Percentiles rank a stretch among this genome's conserved stretches.
phyloP scores from a whole-genome alignment of 2,329 filamentous ascomycete genomes.

The Arthroderma uncinatum region DNA sequence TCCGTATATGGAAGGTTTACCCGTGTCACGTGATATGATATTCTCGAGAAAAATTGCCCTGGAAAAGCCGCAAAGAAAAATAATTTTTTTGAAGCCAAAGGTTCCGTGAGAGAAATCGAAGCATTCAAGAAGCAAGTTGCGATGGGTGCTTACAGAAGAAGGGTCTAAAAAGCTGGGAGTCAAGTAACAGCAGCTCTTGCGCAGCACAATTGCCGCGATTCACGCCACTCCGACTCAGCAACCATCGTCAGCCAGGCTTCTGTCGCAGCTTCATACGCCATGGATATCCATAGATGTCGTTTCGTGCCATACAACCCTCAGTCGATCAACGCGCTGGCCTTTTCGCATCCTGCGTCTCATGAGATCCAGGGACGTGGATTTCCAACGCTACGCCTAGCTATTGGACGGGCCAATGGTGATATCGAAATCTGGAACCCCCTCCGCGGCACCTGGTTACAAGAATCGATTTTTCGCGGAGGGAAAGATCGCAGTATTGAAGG shows the following conservation, averaged over 20 bases:
- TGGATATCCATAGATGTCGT: slow-evolving; percentile 95
- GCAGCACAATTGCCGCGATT: neutral
- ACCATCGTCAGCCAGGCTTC: no score
- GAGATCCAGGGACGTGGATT: slow-evolving; percentile 38
- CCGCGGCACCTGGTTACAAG: slow-evolving; percentile 75
- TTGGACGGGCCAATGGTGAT: slow-evolving; percentile 87
- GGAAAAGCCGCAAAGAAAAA: neutral
- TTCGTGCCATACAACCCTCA: slow-evolving; percentile 89
- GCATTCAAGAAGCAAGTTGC: neutral
- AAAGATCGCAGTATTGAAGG: slow-evolving; percentile 81
- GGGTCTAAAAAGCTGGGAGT: neutral
- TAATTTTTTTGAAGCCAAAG: slow-evolving; percentile 1
- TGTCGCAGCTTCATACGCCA: slow-evolving; percentile 33
- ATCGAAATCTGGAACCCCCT: slow-evolving; percentile 96
- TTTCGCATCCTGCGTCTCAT: slow-evolving; percentile 60
- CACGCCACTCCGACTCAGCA: neutral
- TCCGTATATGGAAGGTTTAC: neutral
- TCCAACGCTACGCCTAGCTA: slow-evolving; percentile 62
- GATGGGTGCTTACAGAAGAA: neutral
- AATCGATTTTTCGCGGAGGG: slow-evolving; percentile 72
- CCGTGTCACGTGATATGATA: neutral
- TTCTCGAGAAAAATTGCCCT: slow-evolving; percentile 5
- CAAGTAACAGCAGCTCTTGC: neutral
- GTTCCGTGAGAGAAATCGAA: neutral
- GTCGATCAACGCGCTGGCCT: slow-evolving; percentile 87